Percentiles rank a stretch among this genome's conserved stretches.
phyloP scores from a whole-genome alignment of 257 asterid species.

The Nicotiana tomentosiformis region DNA sequence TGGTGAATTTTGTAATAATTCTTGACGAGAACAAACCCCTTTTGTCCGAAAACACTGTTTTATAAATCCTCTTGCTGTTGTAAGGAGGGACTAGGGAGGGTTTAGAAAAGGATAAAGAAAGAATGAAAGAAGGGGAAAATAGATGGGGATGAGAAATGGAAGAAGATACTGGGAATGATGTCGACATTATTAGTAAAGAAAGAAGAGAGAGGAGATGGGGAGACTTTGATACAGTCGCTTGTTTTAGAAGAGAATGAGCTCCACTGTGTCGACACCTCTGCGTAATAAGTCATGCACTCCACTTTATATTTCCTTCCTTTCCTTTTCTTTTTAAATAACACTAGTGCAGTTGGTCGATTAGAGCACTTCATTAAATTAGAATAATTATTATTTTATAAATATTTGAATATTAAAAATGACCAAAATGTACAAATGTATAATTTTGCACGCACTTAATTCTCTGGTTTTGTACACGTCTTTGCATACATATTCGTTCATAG shows the following conservation, averaged over 20 bases:
- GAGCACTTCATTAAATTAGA: too few species aligned
- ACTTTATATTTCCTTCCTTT: neutral
- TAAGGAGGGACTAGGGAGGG: neutral
- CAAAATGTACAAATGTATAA: too few species aligned
- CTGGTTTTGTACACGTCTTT: too few species aligned
- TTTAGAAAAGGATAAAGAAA: neutral
- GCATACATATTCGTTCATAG: too few species aligned
- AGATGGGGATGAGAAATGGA: neutral
- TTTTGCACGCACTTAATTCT: too few species aligned
- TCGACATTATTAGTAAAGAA: conserved; percentile 7
- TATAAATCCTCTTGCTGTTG: neutral
- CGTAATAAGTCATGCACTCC: neutral
- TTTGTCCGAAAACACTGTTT: neutral
- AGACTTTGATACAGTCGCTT: neutral
- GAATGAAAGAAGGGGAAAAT: neutral
- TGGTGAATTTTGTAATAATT: neutral
- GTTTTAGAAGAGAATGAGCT: neutral
- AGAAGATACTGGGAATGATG: neutral
- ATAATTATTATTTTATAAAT: too few species aligned
- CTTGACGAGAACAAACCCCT: neutral
- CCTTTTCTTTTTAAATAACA: too few species aligned
- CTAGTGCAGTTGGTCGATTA: too few species aligned
- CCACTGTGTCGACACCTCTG: conserved; percentile 7
- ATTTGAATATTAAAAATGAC: too few species aligned
- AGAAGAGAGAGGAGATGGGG: neutral